These are phyloP conservation scores for Microsporum canis DNA, from an alignment of 2,329 filamentous ascomycete genomes.

Conservation along the genomic window DNA sequence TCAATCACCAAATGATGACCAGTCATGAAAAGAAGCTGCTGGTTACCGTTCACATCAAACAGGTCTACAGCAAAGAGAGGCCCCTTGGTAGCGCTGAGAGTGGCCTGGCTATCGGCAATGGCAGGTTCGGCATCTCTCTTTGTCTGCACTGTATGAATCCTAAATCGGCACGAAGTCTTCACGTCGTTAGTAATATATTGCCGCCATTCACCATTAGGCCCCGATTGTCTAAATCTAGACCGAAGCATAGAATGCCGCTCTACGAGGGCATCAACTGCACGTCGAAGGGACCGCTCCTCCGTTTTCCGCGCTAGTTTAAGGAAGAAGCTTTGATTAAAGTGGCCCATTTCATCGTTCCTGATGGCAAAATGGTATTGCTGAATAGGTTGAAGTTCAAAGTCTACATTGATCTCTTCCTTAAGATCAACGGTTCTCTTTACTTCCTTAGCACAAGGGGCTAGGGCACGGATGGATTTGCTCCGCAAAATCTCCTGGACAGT, in stretches of 20 bases:
- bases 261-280: constrained; percentile 14
- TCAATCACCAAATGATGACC: constrained; percentile 26
- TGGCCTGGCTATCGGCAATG: constrained; percentile 23
- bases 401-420: constrained; percentile 12
- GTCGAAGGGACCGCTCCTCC: constrained; percentile 5
- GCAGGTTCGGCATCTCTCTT: constrained; percentile 19
- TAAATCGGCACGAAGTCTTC: constrained; percentile 25
- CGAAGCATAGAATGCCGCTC: constrained; percentile 19
- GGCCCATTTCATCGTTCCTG: constrained; percentile 8
- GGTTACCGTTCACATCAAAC: constrained; percentile 21
- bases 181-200: constrained; percentile 19
- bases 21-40: constrained; percentile 22
- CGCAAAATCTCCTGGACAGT: constrained; percentile 40
- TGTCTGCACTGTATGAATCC: constrained; percentile 19
- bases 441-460: constrained; percentile 23
- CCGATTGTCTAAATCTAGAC: constrained; percentile 16
- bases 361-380: constrained; percentile 18
- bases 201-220: constrained; percentile 20
- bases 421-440: constrained; percentile 24
- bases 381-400: constrained; percentile 19
- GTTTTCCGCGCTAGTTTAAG: constrained; percentile 11
- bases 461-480: constrained; percentile 35
- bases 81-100: constrained; percentile 24
- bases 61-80: constrained; percentile 21
- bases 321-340: constrained; percentile 21